Base-by-base conservation (phyloP, 179 eudicot species). In the Spergularia azorica region DNA sequence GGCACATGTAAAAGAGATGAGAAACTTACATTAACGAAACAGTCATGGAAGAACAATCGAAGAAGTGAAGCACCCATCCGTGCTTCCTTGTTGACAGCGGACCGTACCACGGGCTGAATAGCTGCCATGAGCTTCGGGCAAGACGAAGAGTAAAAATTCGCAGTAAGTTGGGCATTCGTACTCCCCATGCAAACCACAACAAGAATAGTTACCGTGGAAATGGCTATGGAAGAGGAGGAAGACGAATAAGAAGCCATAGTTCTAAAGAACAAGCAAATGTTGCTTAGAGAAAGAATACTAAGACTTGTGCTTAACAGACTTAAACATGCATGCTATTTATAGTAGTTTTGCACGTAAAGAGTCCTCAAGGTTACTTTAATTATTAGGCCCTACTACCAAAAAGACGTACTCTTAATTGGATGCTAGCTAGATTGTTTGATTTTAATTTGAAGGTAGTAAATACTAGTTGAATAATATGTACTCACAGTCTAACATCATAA, bases 1-100 rank as follows among this genome's bases (percentile, higher is more conserved):
- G 39, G 2, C 0, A 36, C 39, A 36, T 64, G 48, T 38, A 66
- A 67, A 55, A 67, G 39, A 36, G 20, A 11, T 2, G 57, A 68
- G 4, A 1, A 32, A 9, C 18, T 82, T 92, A 92, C 97, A 38
- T 92, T 87, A 38, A 92, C 95, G 52, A 92, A 92, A 80, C 97
- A 92, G 63, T 92, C 97, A 51, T 90, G 97, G 83, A 92, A 92
- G 82, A 80, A 83, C 80, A 92, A 46, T 5, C 97, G 92, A 32
- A 92, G 89, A 20, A 92, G 83, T 61, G 97, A 92, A 21, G 93
- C 97, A 0, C 97, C 97, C 91, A 92, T 90, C 3, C 95, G 86
- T n/a, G 92, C 85, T 79, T 92, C 95, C 2, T 85, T 89, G 3
- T 74, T 60, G 5, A 92, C 70, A 2, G 97, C 92, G 0, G 88